Base-by-base conservation (phyloP, 2,329 filamentous ascomycete genomes). In the Phoma sp. region DNA sequence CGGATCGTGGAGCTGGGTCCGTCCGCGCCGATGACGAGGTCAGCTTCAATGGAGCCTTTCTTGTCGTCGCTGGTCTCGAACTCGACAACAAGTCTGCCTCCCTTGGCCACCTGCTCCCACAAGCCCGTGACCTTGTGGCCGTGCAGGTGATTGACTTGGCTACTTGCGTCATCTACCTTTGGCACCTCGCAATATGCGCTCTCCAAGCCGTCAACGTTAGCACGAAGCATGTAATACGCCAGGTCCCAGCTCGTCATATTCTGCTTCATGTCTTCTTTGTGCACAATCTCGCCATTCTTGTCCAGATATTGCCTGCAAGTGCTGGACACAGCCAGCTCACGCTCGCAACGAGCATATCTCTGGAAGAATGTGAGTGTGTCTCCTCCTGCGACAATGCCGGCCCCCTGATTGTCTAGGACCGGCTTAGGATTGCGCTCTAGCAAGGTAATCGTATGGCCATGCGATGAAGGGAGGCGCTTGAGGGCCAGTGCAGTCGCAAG, bases 241-340 rank as follows among this genome's bases (percentile, higher is more conserved):
- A 72, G 54, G 45, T 71, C 69, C 69, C 71, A 74, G 50, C 69
- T 74, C 20, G 69, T 73, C 69, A 72, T 74, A 21, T 70, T 71
- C 53, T 72, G 69, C n/a, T 59, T 55, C 59, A 66, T 64, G 14
- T 72, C 65, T 46, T 67, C 61, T 29, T 56, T 57, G 25, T 71
- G 64, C 18, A 69, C 62, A 15, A 72, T 55, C 1, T 68, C 58
- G 18, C 69, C 69, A 56, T 67, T 30, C n/a, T 61, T 63, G 47
- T 68, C 42, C 20, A 72, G 42, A 23, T 71, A 70, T 34, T 72
- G 68, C 17, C 69, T 57, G 20, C 64, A 50, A 30, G 64, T 47
- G 6, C 64, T 68, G 17, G 62, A 60, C 2, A 68, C 65, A 9
- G 68, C 66, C 25, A 72, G 47, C n/a, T 61, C 42, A 15, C 66